Evolutionary conservation across 2,329 filamentous ascomycete genomes (phyloP).

Genomic region (Zasmidium cellare): DNA sequence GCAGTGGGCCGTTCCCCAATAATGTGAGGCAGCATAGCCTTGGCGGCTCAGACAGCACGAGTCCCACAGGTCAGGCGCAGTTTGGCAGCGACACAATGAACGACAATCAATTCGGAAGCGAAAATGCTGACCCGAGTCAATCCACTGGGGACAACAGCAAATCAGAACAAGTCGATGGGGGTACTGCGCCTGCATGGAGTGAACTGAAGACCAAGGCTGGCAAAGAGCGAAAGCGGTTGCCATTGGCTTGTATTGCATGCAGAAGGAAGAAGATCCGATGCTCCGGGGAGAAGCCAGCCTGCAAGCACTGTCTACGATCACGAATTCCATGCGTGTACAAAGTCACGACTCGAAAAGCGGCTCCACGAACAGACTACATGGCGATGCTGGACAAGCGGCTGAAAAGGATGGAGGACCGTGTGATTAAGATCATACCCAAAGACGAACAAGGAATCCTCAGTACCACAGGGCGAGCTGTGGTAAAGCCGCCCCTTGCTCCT

Average conservation of each 20-base stretch:
- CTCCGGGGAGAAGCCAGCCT: conserved; percentile 95
- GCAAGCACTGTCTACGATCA: conserved; percentile 91
- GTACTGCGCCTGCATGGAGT: conserved; percentile 46
- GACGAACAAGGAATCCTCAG: conserved; percentile 70
- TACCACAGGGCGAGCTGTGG: conserved; percentile 73
- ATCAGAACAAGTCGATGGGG: conserved; percentile 12
- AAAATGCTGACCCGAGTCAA: conserved; percentile 14
- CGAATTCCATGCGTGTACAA: conserved; percentile 97
- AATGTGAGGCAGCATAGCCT: conserved; percentile 28
- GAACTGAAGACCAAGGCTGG: conserved; percentile 68
- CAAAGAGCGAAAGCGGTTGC: conserved; percentile 90
- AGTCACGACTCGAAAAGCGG: conserved; percentile 89
- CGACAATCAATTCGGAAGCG: conserved; percentile 12
- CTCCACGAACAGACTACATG: conserved; percentile 97
- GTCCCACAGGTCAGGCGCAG: conserved; percentile 20
- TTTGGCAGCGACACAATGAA: not conserved
- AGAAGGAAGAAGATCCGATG: conserved; percentile 97
- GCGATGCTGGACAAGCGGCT: conserved; percentile 95
- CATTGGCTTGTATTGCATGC: conserved; percentile 92
- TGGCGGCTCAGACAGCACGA: conserved; percentile 31
- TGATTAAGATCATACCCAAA: conserved; percentile 93
- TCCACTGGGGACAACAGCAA: conserved; percentile 9
- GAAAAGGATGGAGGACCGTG: conserved; percentile 96
- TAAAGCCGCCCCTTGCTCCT: conserved; percentile 73
- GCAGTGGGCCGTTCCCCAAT: conserved; percentile 24